Conservation (phyloP, 495 filamentous ascomycete species). For the Zalerion maritima region DNA sequence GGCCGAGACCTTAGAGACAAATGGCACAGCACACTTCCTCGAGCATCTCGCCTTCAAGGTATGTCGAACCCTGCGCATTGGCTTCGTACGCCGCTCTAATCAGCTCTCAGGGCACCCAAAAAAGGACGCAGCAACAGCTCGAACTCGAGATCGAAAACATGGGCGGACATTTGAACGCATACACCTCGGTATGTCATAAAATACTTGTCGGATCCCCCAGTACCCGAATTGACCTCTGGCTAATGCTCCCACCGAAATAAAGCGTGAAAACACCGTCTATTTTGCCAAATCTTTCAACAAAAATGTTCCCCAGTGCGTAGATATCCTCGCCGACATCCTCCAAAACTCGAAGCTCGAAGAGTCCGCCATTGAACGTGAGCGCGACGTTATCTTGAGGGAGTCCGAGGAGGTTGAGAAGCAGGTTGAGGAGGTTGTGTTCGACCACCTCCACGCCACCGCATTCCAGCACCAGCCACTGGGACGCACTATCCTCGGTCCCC, state of each 20-base stretch:
- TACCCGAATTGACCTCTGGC: neutral
- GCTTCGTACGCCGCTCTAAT: constrained; percentile 9
- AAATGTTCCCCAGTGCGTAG: constrained; percentile 87
- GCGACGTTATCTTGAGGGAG: constrained; percentile 95
- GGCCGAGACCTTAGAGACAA: constrained; percentile 95
- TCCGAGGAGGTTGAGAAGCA: constrained; percentile 99
- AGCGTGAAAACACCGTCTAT: constrained; percentile 99
- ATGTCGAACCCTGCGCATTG: constrained; percentile 8
- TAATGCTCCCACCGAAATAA: constrained; percentile 19
- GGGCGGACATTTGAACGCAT: constrained; percentile 97
- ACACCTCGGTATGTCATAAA: constrained; percentile 75
- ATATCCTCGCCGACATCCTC: constrained; percentile 97
- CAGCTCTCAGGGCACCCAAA: constrained; percentile 58
- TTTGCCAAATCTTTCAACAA: constrained; percentile 98
- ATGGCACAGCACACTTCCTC: constrained; percentile 98
- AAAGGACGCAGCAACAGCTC: constrained; percentile 84
- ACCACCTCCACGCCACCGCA: constrained; percentile 96
- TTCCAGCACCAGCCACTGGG: constrained; percentile 92
- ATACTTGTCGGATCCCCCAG: constrained; percentile 8
- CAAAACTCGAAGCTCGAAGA: constrained; percentile 96
- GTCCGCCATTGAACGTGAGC: constrained; percentile 85
- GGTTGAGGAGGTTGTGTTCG: constrained; percentile 97
- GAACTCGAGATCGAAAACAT: constrained; percentile 99
- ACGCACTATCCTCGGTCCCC: constrained; percentile 93
- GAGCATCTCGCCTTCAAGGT: constrained; percentile 99